phyloP scores from a whole-genome alignment of 306 rosid genomes.

The Pachyrhizus erosus region DNA sequence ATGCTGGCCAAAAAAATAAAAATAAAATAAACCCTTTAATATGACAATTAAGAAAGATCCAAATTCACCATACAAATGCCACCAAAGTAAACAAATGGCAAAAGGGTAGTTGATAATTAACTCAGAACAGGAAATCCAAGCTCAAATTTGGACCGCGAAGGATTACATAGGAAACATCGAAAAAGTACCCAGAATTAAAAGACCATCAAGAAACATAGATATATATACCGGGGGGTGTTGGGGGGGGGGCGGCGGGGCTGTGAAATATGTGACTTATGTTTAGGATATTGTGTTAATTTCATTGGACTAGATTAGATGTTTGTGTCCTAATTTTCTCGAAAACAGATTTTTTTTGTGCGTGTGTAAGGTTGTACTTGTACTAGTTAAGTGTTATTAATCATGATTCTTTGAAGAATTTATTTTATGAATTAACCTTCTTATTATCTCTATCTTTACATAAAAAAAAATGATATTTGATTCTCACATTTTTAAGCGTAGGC shows the following conservation, averaged over 20 bases:
- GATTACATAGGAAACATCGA: constrained; percentile 1
- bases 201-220: background rate
- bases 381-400: too few relatives aligned
- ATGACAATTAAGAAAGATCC: constrained; percentile 46
- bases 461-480: too few relatives aligned
- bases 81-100: constrained; percentile 23
- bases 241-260: too few relatives aligned
- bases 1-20: constrained; percentile 3
- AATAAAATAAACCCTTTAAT: constrained; percentile 13
- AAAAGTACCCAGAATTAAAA: constrained; percentile 13
- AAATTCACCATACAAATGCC: constrained; percentile 37
- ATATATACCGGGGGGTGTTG: too few relatives aligned
- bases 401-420: too few relatives aligned
- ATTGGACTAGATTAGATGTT: background rate
- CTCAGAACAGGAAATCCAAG: constrained; percentile 12
- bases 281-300: background rate
- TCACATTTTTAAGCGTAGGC: too few relatives aligned
- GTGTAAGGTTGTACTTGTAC: too few relatives aligned
- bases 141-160: constrained; percentile 22
- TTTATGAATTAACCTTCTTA: too few relatives aligned
- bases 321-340: too few relatives aligned
- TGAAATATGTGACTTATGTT: background rate
- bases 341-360: too few relatives aligned
- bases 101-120: constrained; percentile 19
- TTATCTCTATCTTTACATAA: too few relatives aligned